Base-by-base conservation (phyloP, 2,329 filamentous ascomycete genomes). In the Pseudogymnoascus destructans region DNA sequence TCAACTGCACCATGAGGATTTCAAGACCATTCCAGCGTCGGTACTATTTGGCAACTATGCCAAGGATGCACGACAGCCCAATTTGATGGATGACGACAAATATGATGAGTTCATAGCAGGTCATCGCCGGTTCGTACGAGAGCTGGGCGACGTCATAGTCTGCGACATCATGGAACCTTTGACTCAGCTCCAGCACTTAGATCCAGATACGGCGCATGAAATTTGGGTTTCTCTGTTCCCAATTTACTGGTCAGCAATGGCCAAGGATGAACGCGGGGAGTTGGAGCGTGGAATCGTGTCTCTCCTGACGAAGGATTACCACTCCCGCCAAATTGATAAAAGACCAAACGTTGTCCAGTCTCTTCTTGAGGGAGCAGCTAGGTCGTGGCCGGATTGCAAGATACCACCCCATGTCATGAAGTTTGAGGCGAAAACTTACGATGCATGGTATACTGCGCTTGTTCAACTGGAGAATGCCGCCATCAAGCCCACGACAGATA, bases 361-460 rank as follows among this genome's bases (percentile, higher is more conserved):
- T 6, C 78, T 99, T 59, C 79, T 98, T 5, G 88, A 95, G 66
- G 93, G 89, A 38, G 86, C 89, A 33, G 88, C 91, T 11, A 87
- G 86, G 66, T 85, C 91, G 1, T 87, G 80, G 73, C 92, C 93
- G 0, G 81, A 88, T 19, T 95, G 93, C 73, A 95, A 93, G 72
- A 84, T 98, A 55, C 93, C 93, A 5, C 89, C 93, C 0, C 93
- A 98, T 67, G 89, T 97, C 35, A 83, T 98, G 74, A 98, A 98
- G 69, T 97, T 91, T 65, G 80, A 95, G 59, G 92, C 90, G 17
- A 89, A 88, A 70, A 95, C 89, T 0, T 98, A 95, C 69, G 91
- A 96, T 71, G 88, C 86, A 0, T 98, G 93, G 95, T 98, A 98
- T 69, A 91, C 89, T n/a, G 89, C 89, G 11, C 79, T 95, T 19